Evolutionary conservation across 2,329 filamentous ascomycete genomes (phyloP), one percentile per base, ranked within the genome.

Genomic region (Byssochlamys sp.): DNA sequence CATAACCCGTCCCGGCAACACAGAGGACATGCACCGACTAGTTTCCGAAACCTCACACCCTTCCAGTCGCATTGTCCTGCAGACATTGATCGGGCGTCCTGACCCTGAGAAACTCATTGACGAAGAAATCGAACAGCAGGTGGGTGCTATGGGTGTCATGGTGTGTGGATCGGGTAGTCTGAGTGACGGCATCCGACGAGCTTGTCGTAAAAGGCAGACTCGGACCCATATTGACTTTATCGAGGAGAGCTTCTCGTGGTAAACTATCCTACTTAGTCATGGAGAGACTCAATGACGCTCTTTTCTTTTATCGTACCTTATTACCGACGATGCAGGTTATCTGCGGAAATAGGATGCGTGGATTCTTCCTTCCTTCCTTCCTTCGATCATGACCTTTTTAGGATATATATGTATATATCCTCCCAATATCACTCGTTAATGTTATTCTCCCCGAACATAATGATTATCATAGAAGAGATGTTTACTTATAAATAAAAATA

Each of bases 61-160:
- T 83, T 11, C 81, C 86, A 2, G 75, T 96, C n/a, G 39, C 39
- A n/a, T 24, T 6, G 39, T 45, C 39, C 14, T 45, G 1, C 39
- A 45, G n/a, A 45, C 39, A 3, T 3, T 45, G 39, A 19, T 45
- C 12, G 39, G 39, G 19, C 39, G 39, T 7, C 39, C 39, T 19
- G n/a, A 45, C 12, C 39, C 39, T 4, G 39, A 45, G 4, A 45
- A 45, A 5, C 39, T 45, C 3, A 45, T 45, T 2, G 39, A 45
- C 14, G 39, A 45, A 70, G 90, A 95, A 76, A 85, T 90, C 31
- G 80, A 84, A 64, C 81, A 87, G 64, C 88, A 91, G 70, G 78
- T 88, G 55, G 91, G 91, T 10, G 89, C 90, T 58, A 91, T 95
- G 83, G 87, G 83, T 31, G 89, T 96, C 35, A 88, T 84, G 3